phyloP scores from a whole-genome alignment of 75 land plant genomes.

The Chamaecyparis obtusa region DNA sequence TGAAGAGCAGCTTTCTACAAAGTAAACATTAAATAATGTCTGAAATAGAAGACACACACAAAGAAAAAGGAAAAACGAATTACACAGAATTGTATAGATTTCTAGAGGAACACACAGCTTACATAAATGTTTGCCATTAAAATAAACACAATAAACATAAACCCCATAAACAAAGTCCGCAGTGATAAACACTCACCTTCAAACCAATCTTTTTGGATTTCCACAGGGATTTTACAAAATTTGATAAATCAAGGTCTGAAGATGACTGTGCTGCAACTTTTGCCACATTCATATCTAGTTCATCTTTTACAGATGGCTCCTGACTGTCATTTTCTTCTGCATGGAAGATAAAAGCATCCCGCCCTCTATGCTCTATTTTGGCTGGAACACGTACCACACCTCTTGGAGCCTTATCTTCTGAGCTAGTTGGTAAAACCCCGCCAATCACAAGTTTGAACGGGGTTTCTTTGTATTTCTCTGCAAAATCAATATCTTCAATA shows the following conservation, averaged over 20 bases:
- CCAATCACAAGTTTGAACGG: slow-evolving; percentile 67
- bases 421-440: slow-evolving; percentile 44
- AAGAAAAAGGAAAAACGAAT: neutral
- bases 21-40: neutral
- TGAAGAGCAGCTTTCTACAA: neutral
- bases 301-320: slow-evolving; percentile 19
- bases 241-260: slow-evolving; percentile 33
- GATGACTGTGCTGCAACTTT: slow-evolving; percentile 21
- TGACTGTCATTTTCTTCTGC: slow-evolving; percentile 40
- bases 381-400: slow-evolving; percentile 74
- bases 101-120: neutral
- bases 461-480: slow-evolving; percentile 32
- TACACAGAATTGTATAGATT: neutral
- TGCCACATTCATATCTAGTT: slow-evolving; percentile 11
- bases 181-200: slow-evolving; percentile 33
- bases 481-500: slow-evolving; percentile 16
- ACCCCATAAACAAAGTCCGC: neutral
- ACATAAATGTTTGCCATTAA: neutral
- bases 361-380: slow-evolving; percentile 46
- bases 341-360: slow-evolving; percentile 60
- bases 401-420: slow-evolving; percentile 27
- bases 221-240: slow-evolving; percentile 38
- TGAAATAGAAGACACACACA: neutral
- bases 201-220: slow-evolving; percentile 31
- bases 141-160: neutral